phyloP scores from a whole-genome alignment of 2,329 filamentous ascomycete species.

The Colletotrichum gigasporum region DNA sequence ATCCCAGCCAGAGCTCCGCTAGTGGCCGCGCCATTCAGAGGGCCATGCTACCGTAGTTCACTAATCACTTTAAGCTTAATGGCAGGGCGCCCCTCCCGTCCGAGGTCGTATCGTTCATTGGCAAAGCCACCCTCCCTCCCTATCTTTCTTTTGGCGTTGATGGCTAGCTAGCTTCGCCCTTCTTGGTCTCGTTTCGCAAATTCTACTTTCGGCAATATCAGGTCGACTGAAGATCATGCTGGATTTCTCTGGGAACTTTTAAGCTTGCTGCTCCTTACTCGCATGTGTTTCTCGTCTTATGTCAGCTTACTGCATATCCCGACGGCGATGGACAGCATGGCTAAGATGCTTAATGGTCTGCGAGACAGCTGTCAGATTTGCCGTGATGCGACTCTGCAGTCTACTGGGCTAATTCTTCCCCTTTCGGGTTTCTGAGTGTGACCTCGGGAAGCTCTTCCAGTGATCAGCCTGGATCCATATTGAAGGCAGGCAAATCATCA shows the following conservation, averaged over 20 bases:
- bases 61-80: neutral
- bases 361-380: too few relatives aligned
- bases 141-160: too few relatives aligned
- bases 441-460: too few relatives aligned
- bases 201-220: neutral
- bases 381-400: too few relatives aligned
- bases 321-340: constrained; percentile 54
- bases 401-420: too few relatives aligned
- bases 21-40: too few relatives aligned
- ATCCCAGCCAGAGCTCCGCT: neutral
- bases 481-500: too few relatives aligned
- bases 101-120: neutral
- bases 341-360: constrained; percentile 60
- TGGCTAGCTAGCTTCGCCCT: neutral
- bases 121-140: too few relatives aligned
- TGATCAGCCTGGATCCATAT: too few relatives aligned
- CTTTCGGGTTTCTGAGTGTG: too few relatives aligned
- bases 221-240: neutral
- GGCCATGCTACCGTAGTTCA: too few relatives aligned
- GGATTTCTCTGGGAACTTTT: neutral
- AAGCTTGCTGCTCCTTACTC: neutral
- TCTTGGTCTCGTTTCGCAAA: neutral
- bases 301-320: neutral
- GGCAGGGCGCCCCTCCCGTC: neutral
- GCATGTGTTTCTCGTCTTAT: neutral